Base-by-base conservation (phyloP, 2,329 filamentous ascomycete species). In the Fusarium neocosmosporiellum region DNA sequence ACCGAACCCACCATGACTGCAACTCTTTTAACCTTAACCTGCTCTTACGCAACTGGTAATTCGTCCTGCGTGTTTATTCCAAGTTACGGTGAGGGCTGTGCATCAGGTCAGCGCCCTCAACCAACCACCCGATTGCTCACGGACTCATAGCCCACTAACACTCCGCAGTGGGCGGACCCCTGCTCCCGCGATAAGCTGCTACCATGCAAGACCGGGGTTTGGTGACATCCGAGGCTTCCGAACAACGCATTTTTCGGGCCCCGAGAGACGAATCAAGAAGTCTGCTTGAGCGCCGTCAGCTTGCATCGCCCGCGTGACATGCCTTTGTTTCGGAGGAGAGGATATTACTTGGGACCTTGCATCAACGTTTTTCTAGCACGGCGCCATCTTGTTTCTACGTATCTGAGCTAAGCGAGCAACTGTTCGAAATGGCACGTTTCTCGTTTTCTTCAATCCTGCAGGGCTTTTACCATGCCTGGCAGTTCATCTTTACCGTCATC, bases 401-500 rank as follows among this genome's bases (percentile, higher is more conserved):
- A 31, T 18, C 46, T 50, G 46, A 39, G 18, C 11, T 31, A 29
- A n/a, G 41, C 22, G 41, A 46, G 41, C 41, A 27, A 14, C 36
- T 43, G 0, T 34, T 41, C 7, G 20, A 46, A 7, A 46, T 46
- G 41, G 22, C 41, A 31, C 10, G 18, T 29, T n/a, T 31, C 18
- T 50, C 46, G 7, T 29, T 29, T 6, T 20, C 27, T n/a, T 50
- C 24, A 10, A 29, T 50, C 5, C 14, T 37, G 9, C n/a, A 55
- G 18, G 36, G 33, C 13, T 3, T 62, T 10, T 14, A 58, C 0
- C 60, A 60, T 18, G 60, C 57, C 4, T 43, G 55, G 24, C 57
- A 69, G 22, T 36, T 62, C 29, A 27, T 62, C 7, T 66, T 69
- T 6, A 62, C 66, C 4, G 13, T 69, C 13, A 11, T 66, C 1